These are phyloP conservation scores for Cercospora zeae-maydis DNA, from an alignment of 2,329 filamentous ascomycete genomes.

Conservation along the genomic window DNA sequence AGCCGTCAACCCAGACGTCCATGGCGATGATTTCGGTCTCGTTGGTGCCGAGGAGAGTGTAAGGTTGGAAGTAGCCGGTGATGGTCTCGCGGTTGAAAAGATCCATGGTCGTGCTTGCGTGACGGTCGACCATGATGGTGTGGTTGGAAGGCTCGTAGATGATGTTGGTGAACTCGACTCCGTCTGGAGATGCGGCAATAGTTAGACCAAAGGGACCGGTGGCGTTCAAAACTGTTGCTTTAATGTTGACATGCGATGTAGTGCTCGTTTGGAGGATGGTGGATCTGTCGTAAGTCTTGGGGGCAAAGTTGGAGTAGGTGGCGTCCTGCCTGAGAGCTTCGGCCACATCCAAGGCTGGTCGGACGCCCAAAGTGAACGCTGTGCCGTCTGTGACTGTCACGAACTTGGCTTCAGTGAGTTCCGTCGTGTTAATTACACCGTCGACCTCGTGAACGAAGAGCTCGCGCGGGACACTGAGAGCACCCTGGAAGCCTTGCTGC, in stretches of 20 bases:
- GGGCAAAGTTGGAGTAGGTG: constrained; percentile 27
- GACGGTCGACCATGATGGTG: constrained; percentile 47
- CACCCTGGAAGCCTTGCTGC: constrained; percentile 46
- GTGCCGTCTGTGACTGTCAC: constrained; percentile 36
- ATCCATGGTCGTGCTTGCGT: constrained; percentile 42
- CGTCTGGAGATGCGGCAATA: constrained; percentile 43
- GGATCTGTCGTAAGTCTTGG: constrained; percentile 29
- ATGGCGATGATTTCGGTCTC: constrained; percentile 41
- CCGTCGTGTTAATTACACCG: constrained; percentile 36
- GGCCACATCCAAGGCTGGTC: constrained; percentile 46
- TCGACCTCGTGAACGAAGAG: constrained; percentile 46
- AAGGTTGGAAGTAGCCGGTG: constrained; percentile 47
- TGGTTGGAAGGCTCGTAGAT: constrained; percentile 46
- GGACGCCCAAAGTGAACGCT: constrained; percentile 45
- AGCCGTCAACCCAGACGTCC: constrained; percentile 49
- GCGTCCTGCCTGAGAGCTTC: constrained; percentile 37
- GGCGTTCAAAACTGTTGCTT: constrained; percentile 37
- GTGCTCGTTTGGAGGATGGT: constrained; percentile 33
- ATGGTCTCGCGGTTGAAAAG: constrained; percentile 45
- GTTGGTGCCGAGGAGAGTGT: constrained; percentile 35
- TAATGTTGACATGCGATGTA: constrained; percentile 42
- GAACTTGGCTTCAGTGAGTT: constrained; percentile 26
- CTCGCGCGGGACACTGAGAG: constrained; percentile 45
- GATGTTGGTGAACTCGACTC: constrained; percentile 45
- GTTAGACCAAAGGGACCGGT: constrained; percentile 43